Evolutionary conservation across 1,139 yeast species (phyloP).

Genomic region (Candida pseudoviswanathii): DNA sequence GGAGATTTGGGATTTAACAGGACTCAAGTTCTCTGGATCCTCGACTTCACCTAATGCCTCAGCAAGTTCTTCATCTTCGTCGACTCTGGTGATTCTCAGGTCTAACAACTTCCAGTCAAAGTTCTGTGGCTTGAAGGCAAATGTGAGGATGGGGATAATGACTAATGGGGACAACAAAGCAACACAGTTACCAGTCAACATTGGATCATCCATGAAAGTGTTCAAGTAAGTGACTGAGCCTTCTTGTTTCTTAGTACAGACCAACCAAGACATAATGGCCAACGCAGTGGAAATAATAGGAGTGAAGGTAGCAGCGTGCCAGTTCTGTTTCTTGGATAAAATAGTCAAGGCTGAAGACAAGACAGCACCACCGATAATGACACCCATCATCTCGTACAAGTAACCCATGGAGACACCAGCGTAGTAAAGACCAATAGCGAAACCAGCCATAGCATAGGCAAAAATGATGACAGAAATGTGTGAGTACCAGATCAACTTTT

Average conservation of each 20-base stretch:
- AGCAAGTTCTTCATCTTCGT: conserved; percentile 63
- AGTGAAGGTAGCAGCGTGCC: conserved; percentile 57
- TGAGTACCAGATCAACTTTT: conserved; percentile 64
- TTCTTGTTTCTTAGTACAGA: conserved; percentile 54
- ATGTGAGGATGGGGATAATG: conserved; percentile 66
- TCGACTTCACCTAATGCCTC: conserved; percentile 29
- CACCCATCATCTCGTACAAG: conserved; percentile 84
- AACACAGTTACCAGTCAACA: conserved; percentile 84
- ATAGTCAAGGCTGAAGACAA: conserved; percentile 73
- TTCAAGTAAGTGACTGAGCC: conserved; percentile 60
- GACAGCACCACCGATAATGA: conserved; percentile 84
- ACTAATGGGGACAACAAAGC: conserved; percentile 77
- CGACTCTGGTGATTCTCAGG: conserved; percentile 59
- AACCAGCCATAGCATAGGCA: conserved; percentile 76
- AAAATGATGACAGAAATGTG: conserved; percentile 66
- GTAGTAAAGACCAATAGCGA: conserved; percentile 78
- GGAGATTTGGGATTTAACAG: conserved; percentile 39
- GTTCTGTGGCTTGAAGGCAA: conserved; percentile 64
- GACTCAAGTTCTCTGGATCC: conserved; percentile 41
- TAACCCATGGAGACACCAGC: conserved; percentile 87
- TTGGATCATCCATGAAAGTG: conserved; percentile 76
- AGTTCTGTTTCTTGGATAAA: conserved; percentile 68
- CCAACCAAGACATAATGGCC: conserved; percentile 70
- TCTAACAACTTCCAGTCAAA: conserved; percentile 68
- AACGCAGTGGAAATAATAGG: conserved; percentile 64